phyloP scores from a whole-genome alignment of 768 basidiomycete species.

The Lactarius trivialis region DNA sequence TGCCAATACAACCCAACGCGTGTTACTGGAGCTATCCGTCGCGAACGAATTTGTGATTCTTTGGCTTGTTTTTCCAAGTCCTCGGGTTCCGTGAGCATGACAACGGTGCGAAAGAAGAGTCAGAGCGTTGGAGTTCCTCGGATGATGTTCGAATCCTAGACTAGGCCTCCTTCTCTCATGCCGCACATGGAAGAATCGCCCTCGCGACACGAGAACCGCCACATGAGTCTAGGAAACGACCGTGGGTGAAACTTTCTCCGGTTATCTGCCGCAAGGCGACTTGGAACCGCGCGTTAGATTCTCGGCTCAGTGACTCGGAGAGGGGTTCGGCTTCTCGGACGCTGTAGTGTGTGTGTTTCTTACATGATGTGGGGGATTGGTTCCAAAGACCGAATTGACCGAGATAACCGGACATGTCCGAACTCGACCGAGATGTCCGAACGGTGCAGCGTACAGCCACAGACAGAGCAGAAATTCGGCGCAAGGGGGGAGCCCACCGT shows the following conservation, averaged over 20 bases:
- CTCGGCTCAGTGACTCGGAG: neutral
- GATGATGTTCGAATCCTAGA: neutral
- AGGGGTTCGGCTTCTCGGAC: neutral
- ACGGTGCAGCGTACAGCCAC: too few relatives aligned
- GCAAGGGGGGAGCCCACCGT: too few relatives aligned
- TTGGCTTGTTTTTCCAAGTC: neutral
- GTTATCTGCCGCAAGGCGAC: neutral
- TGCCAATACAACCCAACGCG: neutral
- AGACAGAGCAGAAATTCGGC: too few relatives aligned
- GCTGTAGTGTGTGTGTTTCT: too few relatives aligned
- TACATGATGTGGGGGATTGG: too few relatives aligned
- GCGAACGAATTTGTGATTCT: neutral
- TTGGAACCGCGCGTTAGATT: neutral
- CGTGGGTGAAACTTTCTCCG: neutral
- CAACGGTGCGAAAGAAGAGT: neutral
- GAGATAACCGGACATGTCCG: too few relatives aligned
- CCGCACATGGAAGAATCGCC: neutral
- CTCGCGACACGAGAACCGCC: neutral
- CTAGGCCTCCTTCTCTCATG: neutral
- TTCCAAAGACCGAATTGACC: too few relatives aligned
- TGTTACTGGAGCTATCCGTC: neutral
- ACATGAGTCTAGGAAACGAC: neutral
- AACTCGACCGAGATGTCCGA: too few relatives aligned
- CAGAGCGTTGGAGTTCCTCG: neutral
- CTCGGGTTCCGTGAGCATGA: neutral